These are phyloP conservation scores for Russula griseocarnosa DNA, from an alignment of 768 basidiomycete species.

Conservation along the genomic window DNA sequence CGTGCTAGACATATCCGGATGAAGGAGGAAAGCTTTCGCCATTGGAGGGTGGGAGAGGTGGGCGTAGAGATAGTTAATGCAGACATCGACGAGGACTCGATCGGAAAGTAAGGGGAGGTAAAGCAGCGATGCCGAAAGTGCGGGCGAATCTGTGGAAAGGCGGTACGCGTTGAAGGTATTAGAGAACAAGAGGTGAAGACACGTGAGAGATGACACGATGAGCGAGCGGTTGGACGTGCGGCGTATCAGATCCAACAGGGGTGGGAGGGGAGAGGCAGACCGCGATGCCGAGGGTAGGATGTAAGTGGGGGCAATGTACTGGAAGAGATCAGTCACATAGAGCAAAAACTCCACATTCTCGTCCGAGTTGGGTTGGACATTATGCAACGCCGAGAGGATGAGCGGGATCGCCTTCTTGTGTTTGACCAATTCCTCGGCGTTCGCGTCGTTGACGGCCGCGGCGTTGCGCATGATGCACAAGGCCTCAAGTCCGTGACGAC, in stretches of 20 bases:
- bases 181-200: slow-evolving; percentile 58
- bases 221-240: slow-evolving; percentile 68
- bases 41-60: slow-evolving; percentile 71
- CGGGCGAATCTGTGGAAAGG: slow-evolving; percentile 52
- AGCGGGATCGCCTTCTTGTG: slow-evolving; percentile 62
- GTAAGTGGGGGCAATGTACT: slow-evolving; percentile 51
- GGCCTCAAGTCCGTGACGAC: slow-evolving; percentile 79
- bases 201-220: slow-evolving; percentile 60
- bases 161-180: slow-evolving; percentile 56
- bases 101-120: slow-evolving; percentile 73
- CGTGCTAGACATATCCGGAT: slow-evolving; percentile 64
- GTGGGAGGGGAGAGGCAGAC: slow-evolving; percentile 49
- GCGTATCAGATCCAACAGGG: slow-evolving; percentile 53
- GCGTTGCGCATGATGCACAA: slow-evolving; percentile 85
- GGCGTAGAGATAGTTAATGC: slow-evolving; percentile 68
- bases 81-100: slow-evolving; percentile 63
- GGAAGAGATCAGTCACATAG: slow-evolving; percentile 66
- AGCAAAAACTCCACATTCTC: slow-evolving; percentile 69
- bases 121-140: slow-evolving; percentile 58
- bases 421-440: slow-evolving; percentile 54
- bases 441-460: slow-evolving; percentile 62
- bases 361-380: slow-evolving; percentile 58
- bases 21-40: slow-evolving; percentile 73
- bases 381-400: slow-evolving; percentile 59
- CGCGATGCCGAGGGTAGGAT: slow-evolving; percentile 36